Conservation (phyloP, 2,329 filamentous ascomycete species). For the Elsinoe perseae region DNA sequence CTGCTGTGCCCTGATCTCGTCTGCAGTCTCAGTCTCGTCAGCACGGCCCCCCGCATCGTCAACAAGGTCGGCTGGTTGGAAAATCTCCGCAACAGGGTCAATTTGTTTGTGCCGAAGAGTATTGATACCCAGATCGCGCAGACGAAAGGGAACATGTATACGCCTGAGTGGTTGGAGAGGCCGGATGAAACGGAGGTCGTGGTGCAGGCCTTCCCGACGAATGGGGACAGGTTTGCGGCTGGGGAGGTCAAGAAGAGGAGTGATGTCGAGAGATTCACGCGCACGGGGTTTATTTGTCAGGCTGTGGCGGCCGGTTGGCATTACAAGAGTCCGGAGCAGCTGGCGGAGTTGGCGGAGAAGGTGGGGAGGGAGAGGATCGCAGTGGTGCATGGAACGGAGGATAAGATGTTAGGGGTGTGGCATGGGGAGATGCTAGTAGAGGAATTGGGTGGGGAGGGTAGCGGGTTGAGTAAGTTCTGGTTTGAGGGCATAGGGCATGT, state of each 20-base stretch:
- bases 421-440: slow-evolving; percentile 63
- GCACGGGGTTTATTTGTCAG: slow-evolving; percentile 65
- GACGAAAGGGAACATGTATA: slow-evolving; percentile 60
- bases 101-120: slow-evolving; percentile 59
- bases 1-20: slow-evolving; percentile 42
- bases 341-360: slow-evolving; percentile 56
- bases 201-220: slow-evolving; percentile 55
- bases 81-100: slow-evolving; percentile 53
- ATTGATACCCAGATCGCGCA: slow-evolving; percentile 59
- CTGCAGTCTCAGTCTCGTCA: slow-evolving; percentile 44
- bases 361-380: slow-evolving; percentile 68
- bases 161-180: slow-evolving; percentile 51
- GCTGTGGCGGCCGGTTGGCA: slow-evolving; percentile 74
- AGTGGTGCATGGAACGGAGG: slow-evolving; percentile 66
- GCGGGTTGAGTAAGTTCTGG: slow-evolving; percentile 49
- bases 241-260: slow-evolving; percentile 66
- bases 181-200: slow-evolving; percentile 48
- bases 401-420: slow-evolving; percentile 68
- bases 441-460: slow-evolving; percentile 52
- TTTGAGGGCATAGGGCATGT: slow-evolving; percentile 70
- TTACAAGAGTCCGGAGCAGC: slow-evolving; percentile 60
- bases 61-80: slow-evolving; percentile 48
- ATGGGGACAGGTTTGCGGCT: slow-evolving; percentile 75
- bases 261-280: slow-evolving; percentile 53
- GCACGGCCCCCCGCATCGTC: slow-evolving; percentile 42